phyloP scores from a whole-genome alignment of 176 grass and related monocot genomes.

The Themeda triandra region DNA sequence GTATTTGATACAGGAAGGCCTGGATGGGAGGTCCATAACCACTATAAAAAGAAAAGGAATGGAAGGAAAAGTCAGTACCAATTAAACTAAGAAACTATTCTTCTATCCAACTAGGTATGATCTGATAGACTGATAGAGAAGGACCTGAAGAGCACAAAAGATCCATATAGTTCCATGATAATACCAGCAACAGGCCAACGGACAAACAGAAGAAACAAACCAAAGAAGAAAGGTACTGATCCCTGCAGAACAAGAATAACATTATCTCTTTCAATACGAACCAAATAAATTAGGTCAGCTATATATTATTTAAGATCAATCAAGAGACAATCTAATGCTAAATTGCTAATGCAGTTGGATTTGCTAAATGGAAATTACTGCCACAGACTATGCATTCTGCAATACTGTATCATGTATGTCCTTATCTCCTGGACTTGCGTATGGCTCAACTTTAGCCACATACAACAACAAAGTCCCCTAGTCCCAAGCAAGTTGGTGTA shows the following conservation, averaged over 20 bases:
- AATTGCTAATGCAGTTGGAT: background rate
- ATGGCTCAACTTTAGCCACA: background rate
- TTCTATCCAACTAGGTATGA: background rate
- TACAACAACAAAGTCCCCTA: background rate
- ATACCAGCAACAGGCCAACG: slow-evolving; percentile 88
- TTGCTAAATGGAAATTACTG: background rate
- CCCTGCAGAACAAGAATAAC: slow-evolving; percentile 45
- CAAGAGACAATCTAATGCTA: background rate
- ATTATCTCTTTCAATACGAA: slow-evolving; percentile 21
- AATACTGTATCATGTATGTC: background rate
- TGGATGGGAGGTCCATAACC: slow-evolving; percentile 61
- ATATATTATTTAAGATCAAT: background rate
- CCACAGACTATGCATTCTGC: slow-evolving; percentile 4
- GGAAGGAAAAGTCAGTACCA: slow-evolving; percentile 22
- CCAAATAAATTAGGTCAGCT: slow-evolving; percentile 3
- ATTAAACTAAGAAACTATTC: slow-evolving; percentile 14
- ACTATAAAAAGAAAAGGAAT: slow-evolving; percentile 14
- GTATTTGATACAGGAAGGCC: slow-evolving; percentile 65
- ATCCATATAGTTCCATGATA: slow-evolving; percentile 73
- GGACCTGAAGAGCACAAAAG: slow-evolving; percentile 61
- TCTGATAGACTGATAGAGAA: background rate
- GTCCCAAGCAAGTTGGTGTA: background rate
- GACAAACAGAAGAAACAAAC: slow-evolving; percentile 94
- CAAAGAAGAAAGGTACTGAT: slow-evolving; percentile 81
- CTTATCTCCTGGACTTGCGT: background rate